Conservation (phyloP, 768 basidiomycete species). For the Kwoniella mangroviensis region DNA sequence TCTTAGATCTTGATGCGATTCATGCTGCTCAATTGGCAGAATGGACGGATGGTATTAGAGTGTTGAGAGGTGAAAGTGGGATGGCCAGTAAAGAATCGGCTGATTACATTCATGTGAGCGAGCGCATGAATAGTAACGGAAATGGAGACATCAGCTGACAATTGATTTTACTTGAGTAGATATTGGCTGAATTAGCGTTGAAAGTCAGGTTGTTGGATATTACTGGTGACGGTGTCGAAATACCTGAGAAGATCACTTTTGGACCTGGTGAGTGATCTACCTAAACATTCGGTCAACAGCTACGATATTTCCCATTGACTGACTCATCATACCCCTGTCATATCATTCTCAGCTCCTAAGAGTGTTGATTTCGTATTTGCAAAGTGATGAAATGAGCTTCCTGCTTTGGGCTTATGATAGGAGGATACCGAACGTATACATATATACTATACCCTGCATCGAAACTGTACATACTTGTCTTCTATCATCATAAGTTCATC, state of each 20-base stretch:
- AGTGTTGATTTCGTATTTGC: slow-evolving; percentile 53
- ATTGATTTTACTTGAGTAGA: slow-evolving; percentile 19
- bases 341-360: slow-evolving; percentile 32
- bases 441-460: neutral
- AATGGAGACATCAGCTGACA: neutral
- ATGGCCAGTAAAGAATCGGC: slow-evolving; percentile 43
- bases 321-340: neutral
- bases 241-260: slow-evolving; percentile 44
- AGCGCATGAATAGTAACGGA: neutral
- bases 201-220: slow-evolving; percentile 51
- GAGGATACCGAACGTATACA: neutral
- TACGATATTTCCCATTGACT: neutral
- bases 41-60: slow-evolving; percentile 51
- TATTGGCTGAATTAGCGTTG: slow-evolving; percentile 49
- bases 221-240: slow-evolving; percentile 50
- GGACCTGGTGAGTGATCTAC: slow-evolving; percentile 34
- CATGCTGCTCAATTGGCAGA: slow-evolving; percentile 51
- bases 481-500: neutral
- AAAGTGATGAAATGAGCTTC: slow-evolving; percentile 17
- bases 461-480: neutral
- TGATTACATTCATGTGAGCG: slow-evolving; percentile 41
- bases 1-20: slow-evolving; percentile 50
- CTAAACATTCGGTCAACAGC: neutral
- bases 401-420: neutral
- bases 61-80: slow-evolving; percentile 41